A percentile compares a stretch with the other conserved stretches of the same genome.
Evolutionary conservation across 2,329 filamentous ascomycete species (phyloP).

Genomic region (Botrytis byssoidea): DNA sequence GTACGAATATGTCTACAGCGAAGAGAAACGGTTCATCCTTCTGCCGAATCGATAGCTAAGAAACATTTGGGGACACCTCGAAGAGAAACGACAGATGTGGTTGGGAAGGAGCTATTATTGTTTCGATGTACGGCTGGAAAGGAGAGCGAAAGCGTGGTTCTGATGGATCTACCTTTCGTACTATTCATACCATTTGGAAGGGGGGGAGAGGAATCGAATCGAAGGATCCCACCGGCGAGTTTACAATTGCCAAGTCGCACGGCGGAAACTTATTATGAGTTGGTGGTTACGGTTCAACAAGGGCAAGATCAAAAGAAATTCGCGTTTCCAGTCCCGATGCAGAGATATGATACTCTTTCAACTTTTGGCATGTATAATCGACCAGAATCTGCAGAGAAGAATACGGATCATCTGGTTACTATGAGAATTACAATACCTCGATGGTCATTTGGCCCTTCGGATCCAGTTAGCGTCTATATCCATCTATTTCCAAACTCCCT

Average conservation of each 20-base stretch:
- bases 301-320: constrained; percentile 88
- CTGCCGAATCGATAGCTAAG: constrained; percentile 90
- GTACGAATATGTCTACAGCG: constrained; percentile 93
- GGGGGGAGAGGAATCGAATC: constrained; percentile 83
- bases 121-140: constrained; percentile 82
- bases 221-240: constrained; percentile 88
- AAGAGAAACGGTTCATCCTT: constrained; percentile 93
- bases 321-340: constrained; percentile 83
- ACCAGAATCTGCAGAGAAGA: constrained; percentile 81
- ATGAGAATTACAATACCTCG: constrained; percentile 87
- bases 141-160: constrained; percentile 83
- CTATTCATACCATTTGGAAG: constrained; percentile 95
- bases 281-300: constrained; percentile 94
- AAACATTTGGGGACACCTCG: constrained; percentile 86
- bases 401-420: constrained; percentile 86
- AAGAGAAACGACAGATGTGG: constrained; percentile 86
- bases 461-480: constrained; percentile 94
- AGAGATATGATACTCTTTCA: constrained; percentile 92
- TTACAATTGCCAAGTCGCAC: constrained; percentile 86
- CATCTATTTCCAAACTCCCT: constrained; percentile 90
- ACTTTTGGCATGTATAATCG: constrained; percentile 99
- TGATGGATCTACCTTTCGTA: constrained; percentile 96
- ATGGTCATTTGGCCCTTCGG: constrained; percentile 94
- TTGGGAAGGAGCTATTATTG: constrained; percentile 91
- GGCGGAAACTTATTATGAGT: constrained; percentile 95